Conservation (phyloP, 2,329 filamentous ascomycete genomes). For the Fusarium clavum region DNA sequence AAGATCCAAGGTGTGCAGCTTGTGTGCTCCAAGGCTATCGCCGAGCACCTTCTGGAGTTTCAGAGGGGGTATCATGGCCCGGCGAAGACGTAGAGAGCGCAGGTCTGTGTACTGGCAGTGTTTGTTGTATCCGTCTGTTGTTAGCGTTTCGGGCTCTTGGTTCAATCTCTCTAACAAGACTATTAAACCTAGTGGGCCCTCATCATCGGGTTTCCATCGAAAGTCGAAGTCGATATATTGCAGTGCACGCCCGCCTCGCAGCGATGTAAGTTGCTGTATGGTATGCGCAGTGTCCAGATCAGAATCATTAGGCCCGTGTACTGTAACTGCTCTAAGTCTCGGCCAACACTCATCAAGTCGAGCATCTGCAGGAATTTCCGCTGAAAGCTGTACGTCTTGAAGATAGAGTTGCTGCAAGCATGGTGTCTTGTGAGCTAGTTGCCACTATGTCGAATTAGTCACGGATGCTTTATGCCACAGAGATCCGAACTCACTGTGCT, state of each 20-base stretch:
- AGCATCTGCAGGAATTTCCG: slow-evolving; percentile 6
- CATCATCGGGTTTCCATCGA: slow-evolving; percentile 41
- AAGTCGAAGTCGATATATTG: slow-evolving; percentile 50
- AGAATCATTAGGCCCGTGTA: slow-evolving; percentile 38
- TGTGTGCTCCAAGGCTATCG: slow-evolving; percentile 44
- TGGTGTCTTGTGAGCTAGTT: slow-evolving; percentile 45
- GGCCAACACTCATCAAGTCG: slow-evolving; percentile 46
- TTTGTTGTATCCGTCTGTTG: slow-evolving; percentile 16
- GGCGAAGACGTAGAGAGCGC: slow-evolving; percentile 46
- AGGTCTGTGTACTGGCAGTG: slow-evolving; percentile 44
- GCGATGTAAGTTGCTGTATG: slow-evolving; percentile 44
- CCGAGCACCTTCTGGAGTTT: slow-evolving; percentile 43
- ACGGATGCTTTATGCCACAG: not conserved
- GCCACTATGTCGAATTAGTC: slow-evolving; percentile 41
- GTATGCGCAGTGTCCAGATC: slow-evolving; percentile 40
- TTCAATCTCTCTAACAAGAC: slow-evolving; percentile 29
- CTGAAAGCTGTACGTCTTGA: slow-evolving; percentile 42
- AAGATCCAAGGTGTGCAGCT: slow-evolving; percentile 52
- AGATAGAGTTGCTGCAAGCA: slow-evolving; percentile 50
- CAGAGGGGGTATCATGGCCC: slow-evolving; percentile 42
- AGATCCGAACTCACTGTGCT: slow-evolving; percentile 34
- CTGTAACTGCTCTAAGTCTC: slow-evolving; percentile 48
- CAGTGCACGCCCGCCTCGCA: slow-evolving; percentile 44
- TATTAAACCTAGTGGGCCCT: slow-evolving; percentile 38
- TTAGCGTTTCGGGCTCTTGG: slow-evolving; percentile 22